A percentile compares a stretch with the other conserved stretches of the same genome.
These are phyloP conservation scores for Lentinula lateritia DNA, from an alignment of 768 basidiomycete species.

Conservation along the genomic window DNA sequence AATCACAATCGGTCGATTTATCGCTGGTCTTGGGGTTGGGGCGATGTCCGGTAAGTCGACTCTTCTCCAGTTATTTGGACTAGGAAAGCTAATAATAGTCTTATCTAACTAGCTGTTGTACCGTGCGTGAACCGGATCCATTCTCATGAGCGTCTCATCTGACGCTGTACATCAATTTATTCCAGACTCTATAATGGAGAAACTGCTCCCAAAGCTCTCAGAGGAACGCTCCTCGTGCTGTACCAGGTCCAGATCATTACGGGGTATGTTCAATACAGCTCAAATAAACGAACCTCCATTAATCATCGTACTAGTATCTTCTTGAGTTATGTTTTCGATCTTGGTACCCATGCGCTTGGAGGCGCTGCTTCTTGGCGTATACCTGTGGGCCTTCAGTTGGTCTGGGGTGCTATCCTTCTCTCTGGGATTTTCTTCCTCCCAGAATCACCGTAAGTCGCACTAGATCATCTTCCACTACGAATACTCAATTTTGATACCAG, in stretches of 20 bases:
- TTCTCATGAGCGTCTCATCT: not conserved
- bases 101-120: constrained; percentile 35
- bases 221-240: constrained; percentile 65
- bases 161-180: constrained; percentile 12
- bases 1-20: constrained; percentile 66
- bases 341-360: constrained; percentile 51
- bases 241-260: constrained; percentile 77
- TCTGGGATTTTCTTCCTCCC: constrained; percentile 72
- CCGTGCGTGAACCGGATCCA: constrained; percentile 26
- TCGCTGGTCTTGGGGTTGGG: constrained; percentile 76
- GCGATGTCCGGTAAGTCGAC: constrained; percentile 53
- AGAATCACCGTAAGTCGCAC: constrained; percentile 60
- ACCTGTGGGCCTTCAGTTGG: constrained; percentile 69
- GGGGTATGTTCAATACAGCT: constrained; percentile 36
- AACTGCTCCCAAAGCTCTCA: constrained; percentile 68
- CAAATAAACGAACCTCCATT: not conserved
- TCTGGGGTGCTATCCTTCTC: constrained; percentile 63
- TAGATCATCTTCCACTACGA: not conserved
- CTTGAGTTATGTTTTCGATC: constrained; percentile 65
- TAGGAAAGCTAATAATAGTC: constrained; percentile 2
- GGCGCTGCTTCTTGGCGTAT: constrained; percentile 68
- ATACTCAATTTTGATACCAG: constrained; percentile 22
- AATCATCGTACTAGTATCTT: constrained; percentile 44
- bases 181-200: constrained; percentile 71
- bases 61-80: not conserved